Evolutionary conservation across 371 early-diverging fungal genomes (phyloP), one percentile per base, ranked within the genome.

Genomic region (Rhizomucor pusillus): DNA sequence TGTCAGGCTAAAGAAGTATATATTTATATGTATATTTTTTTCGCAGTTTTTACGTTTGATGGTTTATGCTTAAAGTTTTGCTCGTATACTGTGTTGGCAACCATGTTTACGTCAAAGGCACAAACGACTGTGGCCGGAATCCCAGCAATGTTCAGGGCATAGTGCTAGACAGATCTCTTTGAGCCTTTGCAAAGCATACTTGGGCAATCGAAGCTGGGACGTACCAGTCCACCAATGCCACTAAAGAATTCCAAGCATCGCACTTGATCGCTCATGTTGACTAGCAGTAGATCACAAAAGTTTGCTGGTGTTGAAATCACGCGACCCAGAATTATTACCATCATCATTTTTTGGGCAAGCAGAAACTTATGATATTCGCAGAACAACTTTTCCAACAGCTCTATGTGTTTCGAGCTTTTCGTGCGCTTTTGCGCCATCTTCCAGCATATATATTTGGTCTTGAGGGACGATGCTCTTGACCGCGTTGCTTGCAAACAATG

Each of bases 201-300:
- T 49, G 11, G 45, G 16, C 18, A 33, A 29, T 34, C 6, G 11
- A 10, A 33, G 4, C n/a, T n/a, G 43, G 45, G 35, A 9, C 43
- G 18, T 67, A 84, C 85, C 71, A 85, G 62, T 4, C 87, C 90
- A 37, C 90, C 90, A 50, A 90, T 89, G 34, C 90, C 90, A 50
- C 84, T 81, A 58, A 86, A 90, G 62, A 90, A 90, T 59, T 90
- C 90, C 19, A 85, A 59, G n/a, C 79, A 80, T n/a, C 74, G 73
- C 36, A 79, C 70, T n/a, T 63, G 60, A 33, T 55, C 48, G 37
- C 36, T 45, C 34, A 45, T 45, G 29, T 35, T 53, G 41, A 41
- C 11, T 14, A 37, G 37, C 37, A 14, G 14, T 14, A 37, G 14
- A 37, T 9, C 37, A 14, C 9, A 37, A 37, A 37, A 37, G 14